These are phyloP conservation scores for Thielaviopsis populi DNA, from an alignment of 2,329 filamentous ascomycete genomes.

Conservation along the genomic window DNA sequence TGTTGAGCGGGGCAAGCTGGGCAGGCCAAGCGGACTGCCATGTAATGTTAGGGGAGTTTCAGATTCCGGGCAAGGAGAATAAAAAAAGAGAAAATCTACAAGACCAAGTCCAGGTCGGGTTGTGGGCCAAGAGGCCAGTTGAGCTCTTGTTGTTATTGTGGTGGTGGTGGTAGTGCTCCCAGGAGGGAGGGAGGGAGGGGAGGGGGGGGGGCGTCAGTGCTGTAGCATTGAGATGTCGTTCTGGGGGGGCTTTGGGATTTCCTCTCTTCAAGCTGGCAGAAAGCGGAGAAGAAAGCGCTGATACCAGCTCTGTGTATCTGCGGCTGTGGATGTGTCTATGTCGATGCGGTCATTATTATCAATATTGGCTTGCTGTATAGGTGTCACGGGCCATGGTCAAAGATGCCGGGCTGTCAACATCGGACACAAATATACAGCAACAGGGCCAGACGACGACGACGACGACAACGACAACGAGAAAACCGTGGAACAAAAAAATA, in stretches of 20 bases:
- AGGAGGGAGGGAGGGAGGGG: too few species aligned
- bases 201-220: too few species aligned
- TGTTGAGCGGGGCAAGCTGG: neutral
- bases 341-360: neutral
- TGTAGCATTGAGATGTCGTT: neutral
- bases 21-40: neutral
- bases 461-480: neutral
- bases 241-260: neutral
- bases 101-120: neutral
- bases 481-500: neutral
- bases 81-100: neutral
- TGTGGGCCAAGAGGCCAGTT: neutral
- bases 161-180: neutral
- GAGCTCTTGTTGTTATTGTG: neutral
- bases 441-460: neutral
- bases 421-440: neutral
- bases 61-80: neutral
- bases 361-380: neutral
- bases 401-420: neutral
- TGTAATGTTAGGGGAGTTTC: neutral
- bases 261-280: neutral
- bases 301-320: neutral
- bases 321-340: too few species aligned
- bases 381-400: neutral
- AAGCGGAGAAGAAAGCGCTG: neutral